A percentile compares a stretch with the other conserved stretches of the same genome.
Conservation (phyloP, 768 basidiomycete species). For the Kwoniella sp. region DNA sequence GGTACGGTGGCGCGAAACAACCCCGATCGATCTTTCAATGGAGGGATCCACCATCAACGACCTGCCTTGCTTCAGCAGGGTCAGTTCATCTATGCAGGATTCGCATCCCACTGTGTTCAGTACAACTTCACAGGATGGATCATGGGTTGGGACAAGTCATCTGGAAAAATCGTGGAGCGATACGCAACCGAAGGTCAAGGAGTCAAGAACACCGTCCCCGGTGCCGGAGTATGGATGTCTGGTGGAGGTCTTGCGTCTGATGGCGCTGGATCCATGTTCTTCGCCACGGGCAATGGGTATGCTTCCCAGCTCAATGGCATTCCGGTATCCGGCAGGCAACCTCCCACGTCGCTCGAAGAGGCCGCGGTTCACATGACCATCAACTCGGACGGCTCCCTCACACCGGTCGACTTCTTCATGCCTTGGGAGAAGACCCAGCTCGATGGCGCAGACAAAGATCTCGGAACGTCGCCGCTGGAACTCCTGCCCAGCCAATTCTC, state of each 20-base stretch:
- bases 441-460: conserved; percentile 24
- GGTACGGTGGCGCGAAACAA: conserved; percentile 22
- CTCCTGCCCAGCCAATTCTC: conserved; percentile 22
- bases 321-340: conserved; percentile 19
- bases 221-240: conserved; percentile 25
- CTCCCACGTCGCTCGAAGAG: conserved; percentile 24
- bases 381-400: conserved; percentile 14
- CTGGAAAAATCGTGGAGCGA: conserved; percentile 12
- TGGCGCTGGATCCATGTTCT: conserved; percentile 17
- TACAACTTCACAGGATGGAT: conserved; percentile 29
- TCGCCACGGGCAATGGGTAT: conserved; percentile 22
- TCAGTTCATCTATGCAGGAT: conserved; percentile 24
- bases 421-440: conserved; percentile 26
- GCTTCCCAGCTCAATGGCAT: conserved; percentile 23
- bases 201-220: conserved; percentile 12
- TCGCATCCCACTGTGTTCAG: conserved; percentile 24
- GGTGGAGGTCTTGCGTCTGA: conserved; percentile 22
- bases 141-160: conserved; percentile 22
- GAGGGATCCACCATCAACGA: conserved; percentile 24
- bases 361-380: conserved; percentile 24
- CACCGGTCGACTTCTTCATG: conserved; percentile 26
- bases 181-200: conserved; percentile 21
- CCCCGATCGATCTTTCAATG: conserved; percentile 20
- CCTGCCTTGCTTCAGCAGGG: conserved; percentile 19
- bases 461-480: conserved; percentile 20